Base-by-base conservation (phyloP, 306 rosid species). In the Casuarina equisetifolia region DNA sequence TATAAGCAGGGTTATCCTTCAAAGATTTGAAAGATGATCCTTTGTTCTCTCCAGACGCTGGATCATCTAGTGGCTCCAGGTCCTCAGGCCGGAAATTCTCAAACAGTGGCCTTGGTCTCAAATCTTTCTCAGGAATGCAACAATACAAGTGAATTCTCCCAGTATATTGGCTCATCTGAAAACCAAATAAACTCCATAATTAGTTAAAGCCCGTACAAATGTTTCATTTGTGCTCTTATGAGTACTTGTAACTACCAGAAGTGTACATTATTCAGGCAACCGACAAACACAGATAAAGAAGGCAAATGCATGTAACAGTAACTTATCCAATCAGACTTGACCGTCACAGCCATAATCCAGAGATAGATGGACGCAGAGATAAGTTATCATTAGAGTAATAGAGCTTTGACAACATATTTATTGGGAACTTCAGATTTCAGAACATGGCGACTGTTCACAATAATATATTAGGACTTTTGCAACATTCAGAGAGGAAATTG, bases 141-240 rank as follows among this genome's bases (percentile, higher is more conserved):
- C 92, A 69, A 84, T 90, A 94, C 89, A 92, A 80, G 92, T 94
- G 98, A 84, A 94, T 82, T 88, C 98, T 88, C 83, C 91, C 97
- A 0, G 97, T 92, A 70, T 94, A 92, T 72, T 89, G 91, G 88
- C 98, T 94, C 73, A 94, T 93, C 98, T 94, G 84, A 75, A 81
- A 77, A 67, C 66, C 55, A 85, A 50, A 69, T 11, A 64, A 77
- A 77, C 40, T 74, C 48, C 76, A 61, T 42, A 38, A 43, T n/a
- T 70, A 49, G 53, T 13, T 44, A 70, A 74, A 73, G 77, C 70
- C 71, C 67, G 8, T 62, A 62, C 45, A 63, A 58, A 39, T 16
- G 39, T 72, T 66, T 36, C 3, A 12, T 36, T 5, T 25, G 69
- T 62, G 36, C 42, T 62, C 69, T 62, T 62, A 62, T 6, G 5